Base-by-base conservation (phyloP, 2,329 filamentous ascomycete species). In the Fusarium secorum region DNA sequence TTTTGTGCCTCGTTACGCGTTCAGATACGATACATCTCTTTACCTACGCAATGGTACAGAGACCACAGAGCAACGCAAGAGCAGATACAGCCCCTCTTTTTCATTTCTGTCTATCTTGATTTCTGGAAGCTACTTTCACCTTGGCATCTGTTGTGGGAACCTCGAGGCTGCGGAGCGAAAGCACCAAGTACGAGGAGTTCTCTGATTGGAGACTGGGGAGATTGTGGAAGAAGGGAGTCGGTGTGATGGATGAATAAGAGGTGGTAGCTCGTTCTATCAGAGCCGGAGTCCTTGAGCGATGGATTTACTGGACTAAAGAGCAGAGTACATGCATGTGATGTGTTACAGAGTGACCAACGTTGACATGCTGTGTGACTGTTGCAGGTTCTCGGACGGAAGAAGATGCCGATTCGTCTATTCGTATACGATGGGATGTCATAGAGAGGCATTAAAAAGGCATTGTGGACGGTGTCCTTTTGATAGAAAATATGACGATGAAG, bases 11-110 rank as follows among this genome's bases (percentile, higher is more conserved):
- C 38, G 10, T 48, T 22, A 81, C 80, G 87, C 87, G 87, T 88
- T 86, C 82, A 84, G 87, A 88, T 89, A 89, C 86, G 86, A 89
- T 89, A 90, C 88, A 81, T 88, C 87, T 88, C 81, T 78, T 78
- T 86, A 85, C 84, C 82, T 70, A 66, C 64, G 72, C 79, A 70
- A 85, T 89, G 86, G 84, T 86, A 83, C 78, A 76, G 81, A 87
- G 87, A 88, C 82, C 88, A 89, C 88, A 82, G 81, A 83, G 85
- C 82, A 81, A 86, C 87, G 88, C 88, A 82, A 90, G 87, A 90
- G 76, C 68, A 86, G 87, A 74, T 58, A 66, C 26, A 56, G 39
- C 54, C 38, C 44, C 56, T 58, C 42, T 60, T 51, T 44, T 55
- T 24, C 35, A 32, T 41, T 32, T 45, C 38, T 35, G 18, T 42